Evolutionary conservation across 108 stramenopile genomes (phyloP).

Genomic region (Epipyxis sp.): DNA sequence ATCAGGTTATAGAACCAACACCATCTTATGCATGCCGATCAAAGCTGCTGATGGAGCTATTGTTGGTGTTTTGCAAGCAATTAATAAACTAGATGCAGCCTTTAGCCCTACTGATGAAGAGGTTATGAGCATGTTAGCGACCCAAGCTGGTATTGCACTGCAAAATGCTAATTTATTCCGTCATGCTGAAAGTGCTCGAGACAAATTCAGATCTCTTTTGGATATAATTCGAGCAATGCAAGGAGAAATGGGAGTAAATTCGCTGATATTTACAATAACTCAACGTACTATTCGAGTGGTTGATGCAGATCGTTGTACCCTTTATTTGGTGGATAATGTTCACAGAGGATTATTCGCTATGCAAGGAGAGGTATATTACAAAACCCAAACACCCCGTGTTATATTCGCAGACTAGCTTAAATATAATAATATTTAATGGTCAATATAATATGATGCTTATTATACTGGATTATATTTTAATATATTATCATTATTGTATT

Average conservation of each 20-base stretch:
- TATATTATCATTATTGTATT: no score
- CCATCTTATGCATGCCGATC: conserved; percentile 55
- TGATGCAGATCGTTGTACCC: conserved; percentile 62
- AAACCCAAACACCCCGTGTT: no score
- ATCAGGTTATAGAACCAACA: conserved; percentile 56
- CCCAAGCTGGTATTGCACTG: conserved; percentile 56
- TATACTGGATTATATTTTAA: no score
- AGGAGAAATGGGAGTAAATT: conserved; percentile 54
- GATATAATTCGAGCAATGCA: conserved; percentile 58
- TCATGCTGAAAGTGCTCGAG: conserved; percentile 6
- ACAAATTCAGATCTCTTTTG: conserved; percentile 33
- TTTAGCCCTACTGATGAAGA: conserved; percentile 43
- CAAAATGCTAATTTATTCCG: conserved; percentile 52
- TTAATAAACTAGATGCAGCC: conserved; percentile 46
- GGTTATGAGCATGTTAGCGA: conserved; percentile 36
- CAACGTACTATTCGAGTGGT: conserved; percentile 49
- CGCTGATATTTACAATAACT: conserved; percentile 59
- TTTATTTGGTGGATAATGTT: conserved; percentile 56
- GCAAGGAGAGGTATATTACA: conserved; percentile 66
- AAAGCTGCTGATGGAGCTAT: conserved; percentile 38
- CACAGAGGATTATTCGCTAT: conserved; percentile 56
- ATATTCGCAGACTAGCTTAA: no score
- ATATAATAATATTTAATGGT: no score
- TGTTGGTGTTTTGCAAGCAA: conserved; percentile 54
- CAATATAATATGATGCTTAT: no score